Conservation (phyloP, 306 rosid species). For the Cicer pinnatifidum region DNA sequence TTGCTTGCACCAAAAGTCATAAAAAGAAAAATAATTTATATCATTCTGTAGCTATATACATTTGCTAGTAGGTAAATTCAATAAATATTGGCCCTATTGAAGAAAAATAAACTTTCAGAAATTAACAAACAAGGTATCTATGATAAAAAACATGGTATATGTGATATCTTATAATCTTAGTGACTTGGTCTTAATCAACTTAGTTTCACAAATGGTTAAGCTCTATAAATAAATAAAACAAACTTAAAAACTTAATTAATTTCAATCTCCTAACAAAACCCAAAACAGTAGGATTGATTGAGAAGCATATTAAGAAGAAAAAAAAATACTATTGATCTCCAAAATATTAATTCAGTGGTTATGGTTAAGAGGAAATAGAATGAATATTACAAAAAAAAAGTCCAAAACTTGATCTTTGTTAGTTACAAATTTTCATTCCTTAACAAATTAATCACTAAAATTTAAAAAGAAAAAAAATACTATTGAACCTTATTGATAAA, state of each 20-base stretch:
- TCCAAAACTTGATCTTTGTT: no score
- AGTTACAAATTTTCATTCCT: no score
- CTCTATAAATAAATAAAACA: no score
- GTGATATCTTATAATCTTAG: not conserved
- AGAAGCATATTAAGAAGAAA: no score
- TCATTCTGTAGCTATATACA: not conserved
- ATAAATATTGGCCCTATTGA: conserved; percentile 24
- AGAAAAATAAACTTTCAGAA: not conserved
- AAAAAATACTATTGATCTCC: not conserved
- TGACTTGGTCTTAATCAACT: not conserved
- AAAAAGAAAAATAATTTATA: not conserved
- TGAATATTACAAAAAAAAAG: no score
- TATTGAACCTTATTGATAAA: not conserved
- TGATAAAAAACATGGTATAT: not conserved
- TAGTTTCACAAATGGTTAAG: not conserved
- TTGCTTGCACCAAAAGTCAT: conserved; percentile 44
- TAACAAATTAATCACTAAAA: no score
- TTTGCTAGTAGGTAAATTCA: not conserved
- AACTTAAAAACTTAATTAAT: not conserved
- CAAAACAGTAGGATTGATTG: not conserved
- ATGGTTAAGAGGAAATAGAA: no score
- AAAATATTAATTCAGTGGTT: no score
- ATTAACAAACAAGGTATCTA: not conserved
- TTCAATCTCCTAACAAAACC: conserved; percentile 13
- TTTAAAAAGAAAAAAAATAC: not conserved